Conservation (phyloP, 441 rosid genomes). For the Breynia disticha region DNA sequence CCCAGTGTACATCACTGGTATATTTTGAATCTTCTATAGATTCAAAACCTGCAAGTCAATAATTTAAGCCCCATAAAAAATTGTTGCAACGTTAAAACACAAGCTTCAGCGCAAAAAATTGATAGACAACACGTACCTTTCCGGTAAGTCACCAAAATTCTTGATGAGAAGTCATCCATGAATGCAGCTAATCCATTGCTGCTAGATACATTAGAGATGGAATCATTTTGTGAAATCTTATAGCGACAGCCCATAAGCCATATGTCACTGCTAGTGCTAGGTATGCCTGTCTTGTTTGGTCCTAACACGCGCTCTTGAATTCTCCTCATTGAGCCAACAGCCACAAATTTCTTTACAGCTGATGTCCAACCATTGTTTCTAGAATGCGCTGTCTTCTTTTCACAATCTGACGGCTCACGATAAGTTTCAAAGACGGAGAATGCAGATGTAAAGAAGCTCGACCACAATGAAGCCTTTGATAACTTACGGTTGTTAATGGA, state of each 20-base stretch:
- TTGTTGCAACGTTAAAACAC: neutral
- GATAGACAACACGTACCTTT: conserved; percentile 41
- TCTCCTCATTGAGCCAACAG: conserved; percentile 76
- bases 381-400: conserved; percentile 28
- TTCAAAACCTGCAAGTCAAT: conserved; percentile 47
- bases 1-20: conserved; percentile 80
- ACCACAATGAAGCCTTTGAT: conserved; percentile 46
- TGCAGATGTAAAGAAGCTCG: conserved; percentile 54
- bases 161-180: conserved; percentile 62
- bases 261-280: conserved; percentile 55
- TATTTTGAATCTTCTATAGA: conserved; percentile 52
- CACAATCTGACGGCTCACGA: conserved; percentile 36
- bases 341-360: conserved; percentile 52
- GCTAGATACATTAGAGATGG: conserved; percentile 28
- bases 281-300: conserved; percentile 49
- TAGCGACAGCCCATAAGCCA: conserved; percentile 85
- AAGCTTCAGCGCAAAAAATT: too few relatives aligned
- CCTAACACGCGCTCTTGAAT: conserved; percentile 82
- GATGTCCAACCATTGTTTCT: conserved; percentile 64
- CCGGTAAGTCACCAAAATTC: conserved; percentile 70
- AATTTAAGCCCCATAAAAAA: neutral
- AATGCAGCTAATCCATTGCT: conserved; percentile 44
- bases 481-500: conserved; percentile 29
- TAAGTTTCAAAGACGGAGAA: conserved; percentile 51
- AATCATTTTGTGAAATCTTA: conserved; percentile 43